Conservation (phyloP, 2,329 filamentous ascomycete genomes). For the Penicillium rolfsii region DNA sequence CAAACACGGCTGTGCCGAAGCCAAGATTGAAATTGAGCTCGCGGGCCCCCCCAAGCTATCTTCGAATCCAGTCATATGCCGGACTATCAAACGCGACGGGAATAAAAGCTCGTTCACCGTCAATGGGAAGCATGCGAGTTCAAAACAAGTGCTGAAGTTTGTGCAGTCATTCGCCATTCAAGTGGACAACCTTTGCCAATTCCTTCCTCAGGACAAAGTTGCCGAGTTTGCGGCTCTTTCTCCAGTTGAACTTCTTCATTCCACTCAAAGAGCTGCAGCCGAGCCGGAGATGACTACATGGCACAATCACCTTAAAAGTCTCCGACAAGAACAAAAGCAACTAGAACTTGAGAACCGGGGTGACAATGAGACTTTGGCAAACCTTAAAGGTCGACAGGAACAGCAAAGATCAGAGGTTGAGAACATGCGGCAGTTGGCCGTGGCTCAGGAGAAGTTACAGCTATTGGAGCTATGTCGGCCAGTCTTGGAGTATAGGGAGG, state of each 20-base stretch:
- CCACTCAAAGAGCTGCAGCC: conserved; percentile 87
- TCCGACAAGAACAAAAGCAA: conserved; percentile 71
- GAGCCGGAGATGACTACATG: conserved; percentile 76
- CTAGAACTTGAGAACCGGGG: conserved; percentile 61
- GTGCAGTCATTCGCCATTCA: conserved; percentile 80
- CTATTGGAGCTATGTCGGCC: conserved; percentile 68
- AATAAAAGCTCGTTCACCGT: conserved; percentile 80
- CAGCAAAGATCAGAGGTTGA: conserved; percentile 81
- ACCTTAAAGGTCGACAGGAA: conserved; percentile 72
- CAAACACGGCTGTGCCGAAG: conserved; percentile 79
- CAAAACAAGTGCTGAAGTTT: conserved; percentile 68
- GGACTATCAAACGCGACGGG: conserved; percentile 78
- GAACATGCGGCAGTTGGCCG: conserved; percentile 73
- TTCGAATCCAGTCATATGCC: conserved; percentile 72
- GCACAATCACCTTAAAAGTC: conserved; percentile 73
- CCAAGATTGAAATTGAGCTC: conserved; percentile 88
- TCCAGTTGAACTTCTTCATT: conserved; percentile 77
- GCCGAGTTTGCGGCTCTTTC: conserved; percentile 87
- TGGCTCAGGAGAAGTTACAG: conserved; percentile 65
- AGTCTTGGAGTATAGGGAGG: conserved; percentile 65
- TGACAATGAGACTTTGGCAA: conserved; percentile 65
- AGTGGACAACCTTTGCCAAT: conserved; percentile 97
- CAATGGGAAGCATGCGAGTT: conserved; percentile 64
- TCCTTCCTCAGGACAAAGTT: conserved; percentile 92
- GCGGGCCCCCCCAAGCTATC: conserved; percentile 60